These are phyloP conservation scores for Hyparrhenia diplandra DNA, from an alignment of 176 grass and related monocot species.

Conservation along the genomic window DNA sequence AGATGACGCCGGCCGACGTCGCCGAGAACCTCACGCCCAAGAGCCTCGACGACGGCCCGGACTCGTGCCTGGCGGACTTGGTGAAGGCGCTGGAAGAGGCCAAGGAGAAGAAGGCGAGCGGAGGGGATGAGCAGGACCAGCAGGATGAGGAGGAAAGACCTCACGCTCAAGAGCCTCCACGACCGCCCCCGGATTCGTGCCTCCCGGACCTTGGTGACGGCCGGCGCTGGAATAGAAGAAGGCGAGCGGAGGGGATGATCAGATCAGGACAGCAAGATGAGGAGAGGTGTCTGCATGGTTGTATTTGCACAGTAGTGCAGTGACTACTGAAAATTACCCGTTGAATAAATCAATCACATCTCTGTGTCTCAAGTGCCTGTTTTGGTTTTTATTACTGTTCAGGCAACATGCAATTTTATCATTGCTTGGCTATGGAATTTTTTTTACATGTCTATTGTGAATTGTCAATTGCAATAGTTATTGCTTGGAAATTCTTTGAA, in stretches of 20 bases:
- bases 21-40: conserved; percentile 56
- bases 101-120: conserved; percentile 30
- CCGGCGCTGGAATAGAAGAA: conserved; percentile 32
- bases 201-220: conserved; percentile 18
- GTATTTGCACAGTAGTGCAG: too few species aligned
- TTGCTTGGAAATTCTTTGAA: too few species aligned
- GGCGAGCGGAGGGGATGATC: background rate
- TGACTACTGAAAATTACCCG: too few species aligned
- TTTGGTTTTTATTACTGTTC: background rate
- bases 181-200: conserved; percentile 16
- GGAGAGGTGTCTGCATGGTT: too few species aligned
- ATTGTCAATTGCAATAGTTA: too few species aligned
- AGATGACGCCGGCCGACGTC: conserved; percentile 60
- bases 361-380: background rate
- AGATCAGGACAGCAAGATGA: too few species aligned
- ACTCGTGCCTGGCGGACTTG: conserved; percentile 26
- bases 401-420: background rate
- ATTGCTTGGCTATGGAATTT: background rate
- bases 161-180: conserved; percentile 38
- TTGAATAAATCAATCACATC: background rate
- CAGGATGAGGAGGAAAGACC: background rate
- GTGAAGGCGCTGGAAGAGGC: conserved; percentile 36
- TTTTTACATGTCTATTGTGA: too few species aligned
- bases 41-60: conserved; percentile 9
- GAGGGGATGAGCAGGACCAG: background rate